These are phyloP conservation scores for Elsinoe arachidis DNA, from an alignment of 2,329 filamentous ascomycete species.

Conservation along the genomic window DNA sequence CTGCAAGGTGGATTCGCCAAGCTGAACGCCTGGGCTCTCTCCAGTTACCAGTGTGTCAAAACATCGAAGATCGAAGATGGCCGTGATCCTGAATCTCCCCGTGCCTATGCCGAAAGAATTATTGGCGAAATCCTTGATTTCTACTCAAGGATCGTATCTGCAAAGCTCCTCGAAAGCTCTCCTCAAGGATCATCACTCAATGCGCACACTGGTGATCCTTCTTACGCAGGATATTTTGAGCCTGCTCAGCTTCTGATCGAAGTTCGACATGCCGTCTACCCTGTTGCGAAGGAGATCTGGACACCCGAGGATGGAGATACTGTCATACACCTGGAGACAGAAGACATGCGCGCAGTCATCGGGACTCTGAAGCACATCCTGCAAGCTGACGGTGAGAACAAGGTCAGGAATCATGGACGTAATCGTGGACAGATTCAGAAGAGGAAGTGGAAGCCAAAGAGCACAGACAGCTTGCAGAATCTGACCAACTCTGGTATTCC, in stretches of 20 bases:
- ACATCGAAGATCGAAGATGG: not conserved
- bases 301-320: conserved; percentile 54
- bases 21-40: conserved; percentile 47
- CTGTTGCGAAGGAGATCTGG: conserved; percentile 72
- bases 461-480: conserved; percentile 35
- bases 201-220: conserved; percentile 44
- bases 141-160: conserved; percentile 65
- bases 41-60: conserved; percentile 22
- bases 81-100: conserved; percentile 17
- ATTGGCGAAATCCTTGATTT: conserved; percentile 58
- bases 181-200: conserved; percentile 48
- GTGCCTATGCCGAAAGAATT: conserved; percentile 21
- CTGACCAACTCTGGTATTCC: conserved; percentile 45
- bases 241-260: conserved; percentile 77
- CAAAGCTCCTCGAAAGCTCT: conserved; percentile 74
- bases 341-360: conserved; percentile 69
- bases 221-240: conserved; percentile 51
- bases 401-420: conserved; percentile 53
- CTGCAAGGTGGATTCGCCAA: conserved; percentile 66
- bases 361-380: conserved; percentile 75
- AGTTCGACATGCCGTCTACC: conserved; percentile 69
- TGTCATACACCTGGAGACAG: conserved; percentile 69
- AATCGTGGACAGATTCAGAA: conserved; percentile 37
- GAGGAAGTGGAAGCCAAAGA: conserved; percentile 45
- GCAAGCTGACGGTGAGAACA: conserved; percentile 64